Evolutionary conservation across 331 rosid genomes (phyloP).

Genomic region (Spiraea crenata): DNA sequence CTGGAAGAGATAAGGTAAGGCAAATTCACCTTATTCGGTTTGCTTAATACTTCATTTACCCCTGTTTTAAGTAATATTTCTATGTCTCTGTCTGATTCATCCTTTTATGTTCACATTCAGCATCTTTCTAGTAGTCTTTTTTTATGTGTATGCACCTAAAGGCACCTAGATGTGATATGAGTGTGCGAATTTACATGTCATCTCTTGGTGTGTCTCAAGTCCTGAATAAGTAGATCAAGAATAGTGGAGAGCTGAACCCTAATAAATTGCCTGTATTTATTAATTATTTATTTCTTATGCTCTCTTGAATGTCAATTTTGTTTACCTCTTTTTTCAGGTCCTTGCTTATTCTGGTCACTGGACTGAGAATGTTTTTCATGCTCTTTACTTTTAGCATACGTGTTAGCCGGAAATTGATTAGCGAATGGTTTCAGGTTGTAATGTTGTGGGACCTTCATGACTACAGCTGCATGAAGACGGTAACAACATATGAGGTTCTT

Average conservation of each 20-base stretch:
- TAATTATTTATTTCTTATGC: neutral
- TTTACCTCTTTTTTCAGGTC: neutral
- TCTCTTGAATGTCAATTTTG: neutral
- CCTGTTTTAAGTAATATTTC: neutral
- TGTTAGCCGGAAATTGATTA: conserved; percentile 20
- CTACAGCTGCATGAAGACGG: conserved; percentile 73
- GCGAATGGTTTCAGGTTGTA: conserved; percentile 63
- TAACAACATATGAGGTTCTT: conserved; percentile 80
- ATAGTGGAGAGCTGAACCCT: neutral
- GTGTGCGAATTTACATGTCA: neutral
- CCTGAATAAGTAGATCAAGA: neutral
- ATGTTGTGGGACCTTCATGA: conserved; percentile 84
- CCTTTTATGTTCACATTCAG: neutral
- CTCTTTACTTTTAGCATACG: neutral
- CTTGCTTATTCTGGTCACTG: neutral
- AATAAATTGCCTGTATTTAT: neutral
- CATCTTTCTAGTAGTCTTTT: neutral
- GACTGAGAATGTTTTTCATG: neutral
- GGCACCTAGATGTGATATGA: neutral
- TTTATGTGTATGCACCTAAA: neutral
- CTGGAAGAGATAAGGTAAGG: conserved; percentile 90
- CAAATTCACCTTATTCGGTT: neutral
- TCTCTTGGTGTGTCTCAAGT: neutral
- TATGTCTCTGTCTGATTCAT: neutral
- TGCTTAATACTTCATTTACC: neutral